Evolutionary conservation across 129 eudicot species (phyloP).

Genomic region (Saussurea involucrata): DNA sequence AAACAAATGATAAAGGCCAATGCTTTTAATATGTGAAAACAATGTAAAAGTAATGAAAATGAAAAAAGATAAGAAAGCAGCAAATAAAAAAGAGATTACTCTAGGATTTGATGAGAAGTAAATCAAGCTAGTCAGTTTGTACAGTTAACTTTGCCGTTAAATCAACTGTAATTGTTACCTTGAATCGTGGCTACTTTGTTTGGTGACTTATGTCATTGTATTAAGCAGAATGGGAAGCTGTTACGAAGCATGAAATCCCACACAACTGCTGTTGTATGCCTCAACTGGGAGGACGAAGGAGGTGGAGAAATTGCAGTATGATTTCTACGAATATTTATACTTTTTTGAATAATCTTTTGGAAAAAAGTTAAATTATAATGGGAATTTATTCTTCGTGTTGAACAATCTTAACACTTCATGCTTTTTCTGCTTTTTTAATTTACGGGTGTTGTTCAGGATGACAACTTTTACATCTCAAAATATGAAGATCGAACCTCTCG

Average conservation of each 20-base stretch:
- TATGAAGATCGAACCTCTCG: constrained; percentile 95
- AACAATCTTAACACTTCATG: neutral
- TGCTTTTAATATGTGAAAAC: neutral
- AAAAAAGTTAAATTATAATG: neutral
- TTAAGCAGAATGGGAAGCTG: constrained; percentile 82
- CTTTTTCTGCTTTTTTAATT: neutral
- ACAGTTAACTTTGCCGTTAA: neutral
- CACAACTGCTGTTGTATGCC: constrained; percentile 72
- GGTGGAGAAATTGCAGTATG: constrained; percentile 40
- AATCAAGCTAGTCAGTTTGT: neutral
- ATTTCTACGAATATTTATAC: constrained; percentile 3
- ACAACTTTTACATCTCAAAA: constrained; percentile 19
- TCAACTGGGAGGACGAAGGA: constrained; percentile 84
- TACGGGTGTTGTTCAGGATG: constrained; percentile 46
- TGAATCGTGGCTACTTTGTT: neutral
- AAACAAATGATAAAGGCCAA: neutral
- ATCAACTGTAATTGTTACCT: neutral
- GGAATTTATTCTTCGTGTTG: neutral
- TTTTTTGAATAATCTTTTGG: constrained; percentile 28
- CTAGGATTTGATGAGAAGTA: neutral
- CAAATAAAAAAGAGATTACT: neutral
- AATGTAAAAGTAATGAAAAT: neutral
- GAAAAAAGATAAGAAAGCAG: neutral
- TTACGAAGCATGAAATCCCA: constrained; percentile 78
- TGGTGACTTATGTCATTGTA: constrained; percentile 6